These are phyloP conservation scores for Microbotryomycetes sp. DNA, from an alignment of 1,284 basidiomycete genomes.

Conservation along the genomic window DNA sequence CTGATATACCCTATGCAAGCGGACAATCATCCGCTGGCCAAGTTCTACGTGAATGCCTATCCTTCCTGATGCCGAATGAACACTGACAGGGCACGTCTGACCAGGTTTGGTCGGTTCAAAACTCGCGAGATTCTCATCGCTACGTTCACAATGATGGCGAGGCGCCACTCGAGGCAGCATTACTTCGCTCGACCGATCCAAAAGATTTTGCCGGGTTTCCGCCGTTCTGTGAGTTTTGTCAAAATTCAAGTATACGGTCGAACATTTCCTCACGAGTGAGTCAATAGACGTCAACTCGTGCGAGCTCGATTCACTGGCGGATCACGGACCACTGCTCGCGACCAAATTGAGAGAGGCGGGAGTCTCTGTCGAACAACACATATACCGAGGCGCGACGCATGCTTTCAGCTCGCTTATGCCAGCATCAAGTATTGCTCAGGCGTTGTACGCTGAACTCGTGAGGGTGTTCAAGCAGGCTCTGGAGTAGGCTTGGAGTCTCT, in stretches of 20 bases:
- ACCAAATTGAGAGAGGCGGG: neutral
- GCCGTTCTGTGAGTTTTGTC: neutral
- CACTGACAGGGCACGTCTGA: no score
- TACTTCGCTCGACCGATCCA: neutral
- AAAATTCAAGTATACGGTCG: no score
- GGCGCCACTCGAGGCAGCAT: neutral
- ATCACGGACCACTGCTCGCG: neutral
- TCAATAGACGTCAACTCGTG: neutral
- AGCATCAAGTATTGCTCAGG: neutral
- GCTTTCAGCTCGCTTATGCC: neutral
- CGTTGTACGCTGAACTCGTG: neutral
- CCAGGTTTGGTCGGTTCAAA: neutral
- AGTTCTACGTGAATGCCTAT: neutral
- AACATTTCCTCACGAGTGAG: neutral
- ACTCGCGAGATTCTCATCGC: neutral
- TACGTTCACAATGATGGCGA: neutral
- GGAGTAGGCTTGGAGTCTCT: neutral
- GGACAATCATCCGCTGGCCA: neutral
- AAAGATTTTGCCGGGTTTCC: neutral
- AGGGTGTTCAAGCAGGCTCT: neutral
- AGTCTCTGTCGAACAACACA: neutral
- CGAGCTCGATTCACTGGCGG: neutral
- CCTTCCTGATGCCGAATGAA: no score
- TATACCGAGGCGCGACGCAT: neutral
- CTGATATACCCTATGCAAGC: conserved; percentile 2